phyloP scores from a whole-genome alignment of 176 grass and related monocot genomes.

The Musa schizocarpa region DNA sequence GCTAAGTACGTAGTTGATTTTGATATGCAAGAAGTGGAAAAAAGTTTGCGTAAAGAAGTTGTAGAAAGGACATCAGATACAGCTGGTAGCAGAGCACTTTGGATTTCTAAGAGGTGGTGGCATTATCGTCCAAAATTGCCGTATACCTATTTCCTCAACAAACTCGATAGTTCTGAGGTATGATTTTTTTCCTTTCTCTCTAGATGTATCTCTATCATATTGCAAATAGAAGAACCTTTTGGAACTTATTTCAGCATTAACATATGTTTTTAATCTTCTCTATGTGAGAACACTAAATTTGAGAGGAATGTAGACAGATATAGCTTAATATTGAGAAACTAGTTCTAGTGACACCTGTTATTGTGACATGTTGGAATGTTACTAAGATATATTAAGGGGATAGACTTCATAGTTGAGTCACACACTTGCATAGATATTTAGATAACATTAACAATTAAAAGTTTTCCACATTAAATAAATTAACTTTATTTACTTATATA shows the following conservation, averaged over 20 bases:
- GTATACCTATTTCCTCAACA: conserved; percentile 25
- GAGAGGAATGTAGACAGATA: too few species aligned
- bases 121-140: conserved; percentile 29
- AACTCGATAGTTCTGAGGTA: conserved; percentile 30
- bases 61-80: conserved; percentile 15
- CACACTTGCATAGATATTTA: too few species aligned
- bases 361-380: too few species aligned
- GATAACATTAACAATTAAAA: too few species aligned
- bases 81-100: conserved; percentile 19
- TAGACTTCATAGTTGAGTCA: too few species aligned
- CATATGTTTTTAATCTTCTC: too few species aligned
- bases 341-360: too few species aligned
- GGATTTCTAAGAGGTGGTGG: conserved; percentile 38
- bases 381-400: too few species aligned
- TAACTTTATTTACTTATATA: too few species aligned
- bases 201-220: neutral
- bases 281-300: too few species aligned
- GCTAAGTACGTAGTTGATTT: conserved; percentile 43
- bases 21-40: conserved; percentile 43
- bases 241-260: neutral
- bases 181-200: neutral
- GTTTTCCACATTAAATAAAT: too few species aligned
- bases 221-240: neutral
- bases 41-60: conserved; percentile 29
- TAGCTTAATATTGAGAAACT: too few species aligned